A percentile compares a stretch with the other conserved stretches of the same genome.
phyloP scores from a whole-genome alignment of 805 yeast species.

The Candida hungchunana region DNA sequence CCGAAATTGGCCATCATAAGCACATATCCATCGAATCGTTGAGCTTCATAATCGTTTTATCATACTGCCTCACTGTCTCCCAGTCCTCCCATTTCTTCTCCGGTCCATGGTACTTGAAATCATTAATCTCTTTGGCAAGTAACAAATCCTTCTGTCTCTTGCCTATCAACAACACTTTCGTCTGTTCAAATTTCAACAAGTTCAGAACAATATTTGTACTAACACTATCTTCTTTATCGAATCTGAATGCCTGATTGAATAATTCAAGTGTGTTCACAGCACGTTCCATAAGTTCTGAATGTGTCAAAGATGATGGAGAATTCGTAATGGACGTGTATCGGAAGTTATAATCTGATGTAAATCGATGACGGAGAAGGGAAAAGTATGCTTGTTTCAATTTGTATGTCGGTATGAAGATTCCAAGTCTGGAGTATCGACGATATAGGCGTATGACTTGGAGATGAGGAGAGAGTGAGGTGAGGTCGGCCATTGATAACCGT shows the following conservation, averaged over 20 bases:
- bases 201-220: constrained; percentile 8
- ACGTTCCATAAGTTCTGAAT: constrained; percentile 2
- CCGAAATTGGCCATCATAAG: not conserved
- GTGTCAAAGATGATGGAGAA: not conserved
- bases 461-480: not conserved
- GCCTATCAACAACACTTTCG: constrained; percentile 5
- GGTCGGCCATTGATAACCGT: no score
- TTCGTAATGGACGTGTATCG: constrained; percentile 1
- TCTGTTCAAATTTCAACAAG: constrained; percentile 10
- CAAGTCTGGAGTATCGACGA: constrained; percentile 4
- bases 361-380: constrained; percentile 2
- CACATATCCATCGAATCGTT: constrained; percentile 12
- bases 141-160: constrained; percentile 4
- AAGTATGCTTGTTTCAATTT: constrained; percentile 1
- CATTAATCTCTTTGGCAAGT: not conserved
- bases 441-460: constrained; percentile 2
- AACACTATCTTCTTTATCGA: constrained; percentile 4
- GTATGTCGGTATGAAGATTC: constrained; percentile 1
- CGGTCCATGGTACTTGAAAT: constrained; percentile 6
- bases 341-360: constrained; percentile 5
- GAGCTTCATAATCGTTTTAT: constrained; percentile 12
- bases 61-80: constrained; percentile 11
- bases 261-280: constrained; percentile 10
- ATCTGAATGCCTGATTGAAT: constrained; percentile 9
- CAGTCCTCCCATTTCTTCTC: constrained; percentile 8